A percentile compares a stretch with the other conserved stretches of the same genome.
Conservation (phyloP, 2,329 filamentous ascomycete genomes). For the Neofusicoccum ribis region DNA sequence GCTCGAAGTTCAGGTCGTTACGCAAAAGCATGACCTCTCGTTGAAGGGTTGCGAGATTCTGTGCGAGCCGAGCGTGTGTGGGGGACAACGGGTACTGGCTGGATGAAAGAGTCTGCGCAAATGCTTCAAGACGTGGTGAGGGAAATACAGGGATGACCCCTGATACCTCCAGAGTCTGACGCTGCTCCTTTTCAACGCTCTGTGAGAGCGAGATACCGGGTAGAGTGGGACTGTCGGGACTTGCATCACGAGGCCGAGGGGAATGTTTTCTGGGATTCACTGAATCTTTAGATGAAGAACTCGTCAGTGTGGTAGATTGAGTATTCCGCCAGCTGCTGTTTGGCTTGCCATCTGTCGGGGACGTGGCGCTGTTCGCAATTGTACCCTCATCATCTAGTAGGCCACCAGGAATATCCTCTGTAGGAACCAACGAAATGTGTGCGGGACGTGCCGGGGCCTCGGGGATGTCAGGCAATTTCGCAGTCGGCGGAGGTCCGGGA, state of each 20-base stretch:
- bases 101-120: constrained; percentile 28
- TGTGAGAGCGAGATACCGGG: constrained; percentile 44
- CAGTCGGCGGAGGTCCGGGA: constrained; percentile 49
- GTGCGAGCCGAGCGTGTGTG: constrained; percentile 35
- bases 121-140: constrained; percentile 37
- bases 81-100: constrained; percentile 26
- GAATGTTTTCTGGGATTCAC: background rate
- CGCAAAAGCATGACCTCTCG: constrained; percentile 73
- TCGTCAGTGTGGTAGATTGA: constrained; percentile 49
- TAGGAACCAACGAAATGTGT: constrained; percentile 29
- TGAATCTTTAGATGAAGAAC: constrained; percentile 8
- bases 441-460: constrained; percentile 12
- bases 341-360: constrained; percentile 22
- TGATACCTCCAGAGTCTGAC: background rate
- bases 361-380: constrained; percentile 30
- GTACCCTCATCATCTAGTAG: constrained; percentile 34
- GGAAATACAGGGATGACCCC: constrained; percentile 11
- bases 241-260: constrained; percentile 38
- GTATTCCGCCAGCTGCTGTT: constrained; percentile 55
- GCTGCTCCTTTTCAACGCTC: constrained; percentile 24
- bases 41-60: constrained; percentile 56
- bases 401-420: constrained; percentile 36
- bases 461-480: constrained; percentile 49
- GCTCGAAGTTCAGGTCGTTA: constrained; percentile 81
- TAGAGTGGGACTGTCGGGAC: constrained; percentile 63